Conservation (phyloP, 805 yeast genomes). For the Candida taoyuanica region DNA sequence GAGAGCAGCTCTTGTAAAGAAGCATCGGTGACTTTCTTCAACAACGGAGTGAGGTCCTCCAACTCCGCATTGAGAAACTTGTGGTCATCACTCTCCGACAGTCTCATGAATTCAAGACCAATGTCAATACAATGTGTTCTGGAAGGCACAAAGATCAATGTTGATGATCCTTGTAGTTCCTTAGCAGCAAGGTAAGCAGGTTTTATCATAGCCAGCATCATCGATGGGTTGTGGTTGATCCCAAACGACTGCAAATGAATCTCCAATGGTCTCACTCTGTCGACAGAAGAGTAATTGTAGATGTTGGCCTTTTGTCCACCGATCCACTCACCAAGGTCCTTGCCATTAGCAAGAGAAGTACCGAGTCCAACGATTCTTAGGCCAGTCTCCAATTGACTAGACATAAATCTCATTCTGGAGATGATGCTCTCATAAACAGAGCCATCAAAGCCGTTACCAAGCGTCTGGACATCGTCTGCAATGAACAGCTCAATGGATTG, state of each 20-base stretch:
- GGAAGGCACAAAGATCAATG: constrained; percentile 55
- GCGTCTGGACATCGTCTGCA: constrained; percentile 65
- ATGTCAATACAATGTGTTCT: constrained; percentile 51
- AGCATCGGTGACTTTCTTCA: constrained; percentile 43
- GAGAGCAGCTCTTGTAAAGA: constrained; percentile 39
- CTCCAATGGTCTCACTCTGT: constrained; percentile 51
- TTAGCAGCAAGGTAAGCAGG: constrained; percentile 43
- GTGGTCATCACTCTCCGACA: constrained; percentile 34
- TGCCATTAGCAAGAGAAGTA: constrained; percentile 65
- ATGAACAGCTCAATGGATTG: constrained; percentile 65
- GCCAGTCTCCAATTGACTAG: constrained; percentile 54
- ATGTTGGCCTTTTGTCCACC: constrained; percentile 59
- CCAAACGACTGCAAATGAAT: constrained; percentile 50
- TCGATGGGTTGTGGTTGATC: constrained; percentile 46
- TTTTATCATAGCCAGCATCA: constrained; percentile 46
- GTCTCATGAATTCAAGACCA: constrained; percentile 39
- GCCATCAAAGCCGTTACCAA: constrained; percentile 58
- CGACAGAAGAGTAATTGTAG: constrained; percentile 66
- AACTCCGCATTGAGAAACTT: constrained; percentile 38
- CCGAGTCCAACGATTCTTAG: constrained; percentile 67
- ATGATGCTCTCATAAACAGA: constrained; percentile 63
- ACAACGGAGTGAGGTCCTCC: constrained; percentile 35
- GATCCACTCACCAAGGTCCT: constrained; percentile 83
- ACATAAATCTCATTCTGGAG: constrained; percentile 67
- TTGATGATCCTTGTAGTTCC: constrained; percentile 28